These are phyloP conservation scores for Populus alba DNA, from an alignment of 345 rosid species.

Conservation along the genomic window DNA sequence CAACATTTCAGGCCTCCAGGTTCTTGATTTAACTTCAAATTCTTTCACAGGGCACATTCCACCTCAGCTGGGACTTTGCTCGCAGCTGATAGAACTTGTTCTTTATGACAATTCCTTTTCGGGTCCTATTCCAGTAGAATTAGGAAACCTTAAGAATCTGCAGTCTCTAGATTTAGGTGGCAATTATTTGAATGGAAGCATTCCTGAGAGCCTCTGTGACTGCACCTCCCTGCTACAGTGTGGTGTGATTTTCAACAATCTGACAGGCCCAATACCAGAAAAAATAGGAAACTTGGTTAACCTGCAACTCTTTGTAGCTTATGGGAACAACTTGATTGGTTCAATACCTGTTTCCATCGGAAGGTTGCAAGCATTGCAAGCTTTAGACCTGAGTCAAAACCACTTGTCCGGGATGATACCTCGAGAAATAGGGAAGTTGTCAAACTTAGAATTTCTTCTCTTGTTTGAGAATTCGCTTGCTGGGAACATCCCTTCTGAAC, in stretches of 20 bases:
- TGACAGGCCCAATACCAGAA: conserved; percentile 54
- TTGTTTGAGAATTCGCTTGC: conserved; percentile 46
- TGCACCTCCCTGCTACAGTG: conserved; percentile 49
- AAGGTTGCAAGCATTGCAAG: conserved; percentile 45
- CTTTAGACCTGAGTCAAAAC: conserved; percentile 56
- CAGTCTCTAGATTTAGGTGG: conserved; percentile 53
- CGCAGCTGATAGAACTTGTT: conserved; percentile 43
- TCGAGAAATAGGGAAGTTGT: conserved; percentile 61
- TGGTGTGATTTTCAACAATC: conserved; percentile 50
- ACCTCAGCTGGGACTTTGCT: conserved; percentile 51
- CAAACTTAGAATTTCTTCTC: conserved; percentile 39
- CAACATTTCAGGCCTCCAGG: conserved; percentile 78
- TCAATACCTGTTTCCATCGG: conserved; percentile 62
- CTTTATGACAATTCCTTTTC: conserved; percentile 56
- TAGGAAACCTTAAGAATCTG: conserved; percentile 55
- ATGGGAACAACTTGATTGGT: conserved; percentile 48
- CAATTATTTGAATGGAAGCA: conserved; percentile 55
- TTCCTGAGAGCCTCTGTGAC: conserved; percentile 57
- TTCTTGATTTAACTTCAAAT: conserved; percentile 76
- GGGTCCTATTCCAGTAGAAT: conserved; percentile 58
- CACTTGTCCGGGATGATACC: conserved; percentile 61
- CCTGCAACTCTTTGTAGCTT: conserved; percentile 51
- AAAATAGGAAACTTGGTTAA: conserved; percentile 55
- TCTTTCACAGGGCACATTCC: conserved; percentile 60
- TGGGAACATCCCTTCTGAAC: conserved; percentile 63